A percentile compares a stretch with the other conserved stretches of the same genome.
These are phyloP conservation scores for Zanthoxylum bungeanum DNA, from an alignment of 345 rosid species.

Conservation along the genomic window DNA sequence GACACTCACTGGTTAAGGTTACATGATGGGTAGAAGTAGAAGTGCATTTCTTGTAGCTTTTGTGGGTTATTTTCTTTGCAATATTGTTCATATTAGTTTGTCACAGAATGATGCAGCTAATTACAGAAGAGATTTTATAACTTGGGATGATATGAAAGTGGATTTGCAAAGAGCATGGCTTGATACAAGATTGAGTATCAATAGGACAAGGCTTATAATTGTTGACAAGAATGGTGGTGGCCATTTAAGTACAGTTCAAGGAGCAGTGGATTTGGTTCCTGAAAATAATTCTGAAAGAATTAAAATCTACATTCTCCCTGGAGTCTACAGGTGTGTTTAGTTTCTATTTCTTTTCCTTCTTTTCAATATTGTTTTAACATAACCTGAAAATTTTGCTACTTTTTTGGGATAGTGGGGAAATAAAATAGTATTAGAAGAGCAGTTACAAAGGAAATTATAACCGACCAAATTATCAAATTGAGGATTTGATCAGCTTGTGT, in stretches of 20 bases:
- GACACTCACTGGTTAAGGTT: no score
- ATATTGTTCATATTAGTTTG: no score
- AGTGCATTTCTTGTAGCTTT: no score
- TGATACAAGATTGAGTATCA: constrained; percentile 28
- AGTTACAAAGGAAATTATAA: constrained; percentile 13
- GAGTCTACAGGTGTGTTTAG: constrained; percentile 78
- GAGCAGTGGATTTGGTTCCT: constrained; percentile 79
- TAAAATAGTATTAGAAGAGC: constrained; percentile 13
- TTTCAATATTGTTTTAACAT: neutral
- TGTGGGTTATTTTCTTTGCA: no score
- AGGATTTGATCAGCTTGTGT: neutral
- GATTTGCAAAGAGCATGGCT: constrained; percentile 22
- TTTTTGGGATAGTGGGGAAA: constrained; percentile 38
- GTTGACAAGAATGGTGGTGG: constrained; percentile 64
- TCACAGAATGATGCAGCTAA: no score
- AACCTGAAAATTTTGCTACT: constrained; percentile 30
- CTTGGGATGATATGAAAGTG: constrained; percentile 78
- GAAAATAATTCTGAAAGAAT: constrained; percentile 56
- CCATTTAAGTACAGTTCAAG: constrained; percentile 81
- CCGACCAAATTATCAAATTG: neutral
- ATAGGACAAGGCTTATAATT: constrained; percentile 46
- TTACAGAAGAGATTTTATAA: constrained; percentile 38
- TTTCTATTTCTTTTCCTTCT: neutral
- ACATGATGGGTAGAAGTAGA: no score
- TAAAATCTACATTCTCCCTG: constrained; percentile 75